Evolutionary conservation across 2,329 filamentous ascomycete genomes (phyloP), one percentile per base, ranked within the genome.

Genomic region (Aphanocladium album): DNA sequence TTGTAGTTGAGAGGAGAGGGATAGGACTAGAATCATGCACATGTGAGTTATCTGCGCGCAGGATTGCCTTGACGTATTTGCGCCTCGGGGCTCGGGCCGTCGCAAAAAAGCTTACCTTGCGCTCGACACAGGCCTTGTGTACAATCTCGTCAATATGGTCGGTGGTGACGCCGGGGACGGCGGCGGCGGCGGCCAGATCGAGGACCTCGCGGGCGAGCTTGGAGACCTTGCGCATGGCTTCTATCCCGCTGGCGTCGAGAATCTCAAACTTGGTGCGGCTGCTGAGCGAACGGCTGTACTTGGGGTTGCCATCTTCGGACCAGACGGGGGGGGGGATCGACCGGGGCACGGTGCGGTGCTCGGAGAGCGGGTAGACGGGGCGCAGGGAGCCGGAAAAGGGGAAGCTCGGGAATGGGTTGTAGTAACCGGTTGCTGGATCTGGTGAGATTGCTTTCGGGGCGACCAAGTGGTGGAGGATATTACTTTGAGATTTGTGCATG

Each of bases 1-100:
- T 90, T 90, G 78, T 98, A 98, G 79, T 97, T 97, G 37, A 98
- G 80, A 1, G 93, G 92, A 1, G 93, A 97, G 0, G 93, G 93
- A 73, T 98, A 98, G 11, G 92, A 90, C 93, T 97, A 64, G 50
- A n/a, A 43, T 33, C 53, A 27, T n/a, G 19, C n/a, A 17, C 35
- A 37, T 16, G 39, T 60, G 17, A 51, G 46, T 30, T 39, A 19
- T 43, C 4, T 25, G 17, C 55, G 23, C 23, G 46, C 19, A 17
- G 19, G n/a, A n/a, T n/a, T n/a, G n/a, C n/a, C n/a, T n/a, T n/a
- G n/a, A n/a, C n/a, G n/a, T n/a, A n/a, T n/a, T n/a, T 27, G 50
- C 21, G 50, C 37, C 25, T 46, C 14, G 2, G 9, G 12, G 2
- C 16, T 21, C 1, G 4, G 17, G 53, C 37, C n/a, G n/a, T n/a